Evolutionary conservation across 768 basidiomycete species (phyloP).

Genomic region (Pulveroboletus ravenelii): DNA sequence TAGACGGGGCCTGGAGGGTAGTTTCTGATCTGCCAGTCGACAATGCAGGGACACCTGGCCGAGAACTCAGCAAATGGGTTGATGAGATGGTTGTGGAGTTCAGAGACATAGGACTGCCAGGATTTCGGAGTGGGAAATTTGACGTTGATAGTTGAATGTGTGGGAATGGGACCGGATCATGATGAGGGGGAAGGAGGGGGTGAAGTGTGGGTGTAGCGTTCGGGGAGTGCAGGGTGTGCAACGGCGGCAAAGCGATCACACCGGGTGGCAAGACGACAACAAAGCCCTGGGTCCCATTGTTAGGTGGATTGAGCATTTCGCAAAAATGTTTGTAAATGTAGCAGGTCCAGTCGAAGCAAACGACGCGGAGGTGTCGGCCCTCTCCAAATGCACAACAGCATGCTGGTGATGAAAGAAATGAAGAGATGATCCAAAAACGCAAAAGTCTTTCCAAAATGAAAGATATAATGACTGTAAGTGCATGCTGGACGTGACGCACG

Average conservation of each 20-base stretch:
- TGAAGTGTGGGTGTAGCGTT: background rate
- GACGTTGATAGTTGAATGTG: conserved; percentile 29
- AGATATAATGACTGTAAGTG: too few species aligned
- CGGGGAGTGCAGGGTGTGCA: conserved; percentile 9
- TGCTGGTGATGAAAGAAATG: too few species aligned
- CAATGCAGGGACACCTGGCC: conserved; percentile 19
- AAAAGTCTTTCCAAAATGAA: too few species aligned
- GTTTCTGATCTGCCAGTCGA: conserved; percentile 23
- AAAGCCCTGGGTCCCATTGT: conserved; percentile 16
- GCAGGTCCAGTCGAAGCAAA: too few species aligned
- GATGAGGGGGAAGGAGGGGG: conserved; percentile 5
- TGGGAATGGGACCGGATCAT: conserved; percentile 15
- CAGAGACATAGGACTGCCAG: conserved; percentile 25
- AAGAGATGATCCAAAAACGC: too few species aligned
- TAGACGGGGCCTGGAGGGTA: conserved; percentile 25
- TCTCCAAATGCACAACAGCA: background rate
- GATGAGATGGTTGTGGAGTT: conserved; percentile 26
- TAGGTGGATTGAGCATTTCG: background rate
- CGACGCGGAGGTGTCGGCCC: too few species aligned
- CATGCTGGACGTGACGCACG: too few species aligned
- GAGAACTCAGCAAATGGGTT: conserved; percentile 25
- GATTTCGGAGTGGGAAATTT: conserved; percentile 29
- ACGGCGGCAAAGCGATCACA: background rate
- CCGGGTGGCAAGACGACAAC: conserved; percentile 7
- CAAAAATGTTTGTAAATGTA: conserved; percentile 24